A percentile compares a stretch with the other conserved stretches of the same genome.
Evolutionary conservation across 192 early-diverging fungal species (phyloP).

Genomic region (Coemansia sp.): DNA sequence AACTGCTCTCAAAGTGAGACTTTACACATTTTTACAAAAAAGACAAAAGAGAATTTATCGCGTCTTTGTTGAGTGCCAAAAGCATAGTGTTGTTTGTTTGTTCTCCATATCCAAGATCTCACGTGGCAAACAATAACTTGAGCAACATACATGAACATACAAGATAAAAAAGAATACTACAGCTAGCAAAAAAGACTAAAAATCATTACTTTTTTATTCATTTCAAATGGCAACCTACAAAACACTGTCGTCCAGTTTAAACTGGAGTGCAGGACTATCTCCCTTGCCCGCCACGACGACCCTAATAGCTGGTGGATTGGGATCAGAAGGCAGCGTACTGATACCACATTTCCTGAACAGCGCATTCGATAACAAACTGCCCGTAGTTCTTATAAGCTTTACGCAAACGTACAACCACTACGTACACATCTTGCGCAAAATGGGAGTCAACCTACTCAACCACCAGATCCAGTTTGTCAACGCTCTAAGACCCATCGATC

Average conservation of each 20-base stretch:
- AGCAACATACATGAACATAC: no score
- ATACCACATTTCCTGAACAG: conserved; percentile 29
- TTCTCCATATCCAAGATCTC: no score
- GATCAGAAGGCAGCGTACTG: conserved; percentile 10
- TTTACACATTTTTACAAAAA: no score
- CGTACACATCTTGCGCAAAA: conserved; percentile 48
- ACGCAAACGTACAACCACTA: conserved; percentile 43
- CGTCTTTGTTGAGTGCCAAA: no score
- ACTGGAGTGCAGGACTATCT: conserved; percentile 35
- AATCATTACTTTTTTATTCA: neutral
- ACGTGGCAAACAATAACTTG: no score
- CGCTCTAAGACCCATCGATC: neutral
- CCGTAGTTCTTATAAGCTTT: conserved; percentile 24
- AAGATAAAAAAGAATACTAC: no score
- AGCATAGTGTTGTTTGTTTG: no score
- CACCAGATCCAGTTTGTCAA: conserved; percentile 27
- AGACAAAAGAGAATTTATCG: no score
- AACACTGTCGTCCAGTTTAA: conserved; percentile 29
- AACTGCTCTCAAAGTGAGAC: no score
- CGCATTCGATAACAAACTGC: neutral
- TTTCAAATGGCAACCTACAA: conserved; percentile 40
- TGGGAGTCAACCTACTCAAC: conserved; percentile 25
- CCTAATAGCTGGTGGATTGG: conserved; percentile 14
- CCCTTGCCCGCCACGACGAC: conserved; percentile 13
- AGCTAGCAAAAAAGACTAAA: no score